Conservation (phyloP, 768 basidiomycete species). For the Gelatoporia subvermispora region DNA sequence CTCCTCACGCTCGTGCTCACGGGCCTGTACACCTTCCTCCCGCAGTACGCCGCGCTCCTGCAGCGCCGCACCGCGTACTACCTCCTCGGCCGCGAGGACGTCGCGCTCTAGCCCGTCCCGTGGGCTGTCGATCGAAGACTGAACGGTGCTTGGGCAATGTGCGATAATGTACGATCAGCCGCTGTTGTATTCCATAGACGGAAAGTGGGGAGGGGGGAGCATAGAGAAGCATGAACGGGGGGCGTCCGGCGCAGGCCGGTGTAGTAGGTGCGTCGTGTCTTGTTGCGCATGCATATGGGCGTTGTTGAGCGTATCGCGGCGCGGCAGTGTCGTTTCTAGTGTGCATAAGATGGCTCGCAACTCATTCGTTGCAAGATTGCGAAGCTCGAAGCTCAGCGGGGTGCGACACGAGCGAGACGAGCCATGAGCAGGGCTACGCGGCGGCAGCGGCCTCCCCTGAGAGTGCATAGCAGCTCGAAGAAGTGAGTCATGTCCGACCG, state of each 20-base stretch:
- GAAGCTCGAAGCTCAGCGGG: too few relatives aligned
- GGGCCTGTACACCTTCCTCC: constrained; percentile 50
- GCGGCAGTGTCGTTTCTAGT: too few relatives aligned
- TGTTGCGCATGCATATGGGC: too few relatives aligned
- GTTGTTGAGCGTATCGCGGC: too few relatives aligned
- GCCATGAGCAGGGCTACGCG: too few relatives aligned
- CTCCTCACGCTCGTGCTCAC: constrained; percentile 41
- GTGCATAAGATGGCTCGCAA: too few relatives aligned
- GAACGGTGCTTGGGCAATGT: neutral
- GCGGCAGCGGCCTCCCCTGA: too few relatives aligned
- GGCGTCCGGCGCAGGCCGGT: neutral
- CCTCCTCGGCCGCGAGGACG: constrained; percentile 45
- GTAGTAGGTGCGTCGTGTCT: neutral
- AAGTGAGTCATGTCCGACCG: constrained; percentile 13
- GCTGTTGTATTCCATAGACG: too few relatives aligned
- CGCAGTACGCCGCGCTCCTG: constrained; percentile 46
- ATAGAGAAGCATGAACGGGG: neutral
- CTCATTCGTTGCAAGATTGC: too few relatives aligned
- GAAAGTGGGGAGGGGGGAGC: neutral
- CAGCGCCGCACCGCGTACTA: constrained; percentile 53
- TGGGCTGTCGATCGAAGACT: constrained; percentile 1
- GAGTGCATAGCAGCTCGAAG: too few relatives aligned
- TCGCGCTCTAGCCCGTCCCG: constrained; percentile 1
- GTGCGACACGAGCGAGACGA: too few relatives aligned
- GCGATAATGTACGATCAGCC: too few relatives aligned